These are phyloP conservation scores for Rubia balearica DNA, from an alignment of 305 asterid genomes.

Conservation along the genomic window DNA sequence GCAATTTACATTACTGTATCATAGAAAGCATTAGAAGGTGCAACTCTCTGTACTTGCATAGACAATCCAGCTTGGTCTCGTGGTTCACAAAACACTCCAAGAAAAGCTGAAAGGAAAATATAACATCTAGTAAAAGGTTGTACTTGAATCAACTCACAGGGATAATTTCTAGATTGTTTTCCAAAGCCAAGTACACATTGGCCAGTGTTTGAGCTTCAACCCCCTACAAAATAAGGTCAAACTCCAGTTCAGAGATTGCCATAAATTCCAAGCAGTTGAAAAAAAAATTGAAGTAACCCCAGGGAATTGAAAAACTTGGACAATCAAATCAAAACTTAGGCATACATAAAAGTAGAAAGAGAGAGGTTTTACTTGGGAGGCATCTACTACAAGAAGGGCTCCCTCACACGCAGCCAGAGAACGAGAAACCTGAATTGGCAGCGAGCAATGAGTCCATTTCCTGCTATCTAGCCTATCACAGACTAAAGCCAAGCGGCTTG, in stretches of 20 bases:
- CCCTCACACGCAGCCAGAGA: constrained; percentile 99
- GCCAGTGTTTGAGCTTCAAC: constrained; percentile 99
- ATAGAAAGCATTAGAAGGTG: background rate
- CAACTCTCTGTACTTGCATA: background rate
- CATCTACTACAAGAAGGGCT: constrained; percentile 98
- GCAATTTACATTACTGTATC: background rate
- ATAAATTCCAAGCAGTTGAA: background rate
- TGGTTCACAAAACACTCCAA: background rate
- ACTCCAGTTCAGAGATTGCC: constrained; percentile 12
- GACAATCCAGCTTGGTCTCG: background rate
- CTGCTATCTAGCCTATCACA: background rate
- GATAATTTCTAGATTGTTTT: constrained; percentile 93
- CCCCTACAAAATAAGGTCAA: constrained; percentile 54
- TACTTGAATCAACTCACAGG: constrained; percentile 56
- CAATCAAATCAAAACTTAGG: background rate
- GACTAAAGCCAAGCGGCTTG: background rate
- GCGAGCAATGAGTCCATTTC: constrained; percentile 13
- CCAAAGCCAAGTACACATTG: constrained; percentile 95
- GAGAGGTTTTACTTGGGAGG: constrained; percentile 68
- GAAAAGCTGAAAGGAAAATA: constrained; percentile 3
- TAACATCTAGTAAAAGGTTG: constrained; percentile 4
- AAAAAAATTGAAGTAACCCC: constrained; percentile 4
- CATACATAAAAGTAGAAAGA: constrained; percentile 10
- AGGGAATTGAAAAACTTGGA: background rate
- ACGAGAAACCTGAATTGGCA: constrained; percentile 75